Percentiles rank a stretch among this genome's conserved stretches.
Conservation (phyloP, 106 monocot species). For the Agapanthus africanus region DNA sequence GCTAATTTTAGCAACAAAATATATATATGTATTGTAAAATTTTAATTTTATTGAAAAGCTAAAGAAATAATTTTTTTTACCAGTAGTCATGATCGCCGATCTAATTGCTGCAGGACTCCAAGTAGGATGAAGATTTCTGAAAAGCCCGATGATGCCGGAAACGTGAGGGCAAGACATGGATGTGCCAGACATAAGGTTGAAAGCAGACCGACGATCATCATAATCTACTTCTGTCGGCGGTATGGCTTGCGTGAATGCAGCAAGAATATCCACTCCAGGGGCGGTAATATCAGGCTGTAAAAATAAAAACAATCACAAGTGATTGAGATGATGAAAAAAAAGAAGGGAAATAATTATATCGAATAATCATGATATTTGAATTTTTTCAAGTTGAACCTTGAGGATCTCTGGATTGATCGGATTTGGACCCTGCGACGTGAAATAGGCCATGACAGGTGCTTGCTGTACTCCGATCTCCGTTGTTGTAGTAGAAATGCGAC, state of each 20-base stretch:
- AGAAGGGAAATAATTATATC: background rate
- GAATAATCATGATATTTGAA: background rate
- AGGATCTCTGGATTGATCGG: constrained; percentile 16
- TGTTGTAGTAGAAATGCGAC: background rate
- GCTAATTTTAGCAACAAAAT: too few species aligned
- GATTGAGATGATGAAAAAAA: background rate
- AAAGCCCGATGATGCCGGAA: constrained; percentile 58
- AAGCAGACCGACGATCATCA: constrained; percentile 25
- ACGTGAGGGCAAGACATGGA: constrained; percentile 85
- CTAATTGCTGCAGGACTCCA: constrained; percentile 72
- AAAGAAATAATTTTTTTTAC: constrained; percentile 21
- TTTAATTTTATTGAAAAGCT: too few species aligned
- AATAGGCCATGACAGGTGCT: constrained; percentile 22
- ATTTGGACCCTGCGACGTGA: constrained; percentile 25
- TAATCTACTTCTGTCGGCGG: constrained; percentile 3
- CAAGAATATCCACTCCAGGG: constrained; percentile 21
- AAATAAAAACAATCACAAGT: too few species aligned
- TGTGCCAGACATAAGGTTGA: constrained; percentile 55
- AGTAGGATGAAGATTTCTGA: constrained; percentile 40
- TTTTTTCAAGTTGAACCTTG: constrained; percentile 13
- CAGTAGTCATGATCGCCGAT: constrained; percentile 77
- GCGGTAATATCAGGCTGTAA: constrained; percentile 21
- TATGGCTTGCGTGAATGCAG: background rate
- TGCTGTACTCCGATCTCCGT: constrained; percentile 2
- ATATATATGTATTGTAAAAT: too few species aligned